phyloP scores from a whole-genome alignment of 768 basidiomycete genomes.

The Boletus patriciae region DNA sequence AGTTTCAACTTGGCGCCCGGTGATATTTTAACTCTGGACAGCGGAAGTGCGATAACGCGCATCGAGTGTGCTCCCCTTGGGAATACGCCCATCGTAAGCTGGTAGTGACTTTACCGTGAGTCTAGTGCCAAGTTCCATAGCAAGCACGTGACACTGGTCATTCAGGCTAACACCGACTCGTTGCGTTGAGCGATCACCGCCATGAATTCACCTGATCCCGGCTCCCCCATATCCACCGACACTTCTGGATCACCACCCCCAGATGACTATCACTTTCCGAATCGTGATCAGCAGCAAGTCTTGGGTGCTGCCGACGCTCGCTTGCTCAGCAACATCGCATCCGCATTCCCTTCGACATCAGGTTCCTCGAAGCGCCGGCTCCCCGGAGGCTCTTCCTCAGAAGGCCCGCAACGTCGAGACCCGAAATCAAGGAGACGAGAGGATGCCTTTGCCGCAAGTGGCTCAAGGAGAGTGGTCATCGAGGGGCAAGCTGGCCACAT shows the following conservation, averaged over 20 bases:
- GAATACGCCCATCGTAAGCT: slow-evolving; percentile 14
- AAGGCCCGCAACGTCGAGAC: slow-evolving; percentile 47
- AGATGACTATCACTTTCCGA: slow-evolving; percentile 33
- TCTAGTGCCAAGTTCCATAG: neutral
- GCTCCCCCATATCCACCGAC: slow-evolving; percentile 37
- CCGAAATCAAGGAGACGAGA: slow-evolving; percentile 51
- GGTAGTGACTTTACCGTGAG: no score
- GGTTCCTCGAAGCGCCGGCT: slow-evolving; percentile 51
- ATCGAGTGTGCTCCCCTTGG: slow-evolving; percentile 30
- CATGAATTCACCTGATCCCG: slow-evolving; percentile 41
- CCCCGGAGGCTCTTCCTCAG: slow-evolving; percentile 47
- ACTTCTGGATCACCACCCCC: slow-evolving; percentile 40
- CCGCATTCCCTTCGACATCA: slow-evolving; percentile 22
- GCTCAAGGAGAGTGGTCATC: slow-evolving; percentile 23
- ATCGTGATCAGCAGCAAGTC: slow-evolving; percentile 32
- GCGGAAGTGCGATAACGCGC: slow-evolving; percentile 51
- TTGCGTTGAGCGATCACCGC: neutral
- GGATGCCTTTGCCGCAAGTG: slow-evolving; percentile 34
- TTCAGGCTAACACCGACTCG: neutral
- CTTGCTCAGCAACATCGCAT: slow-evolving; percentile 15
- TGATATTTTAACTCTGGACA: slow-evolving; percentile 27
- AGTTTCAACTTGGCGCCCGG: slow-evolving; percentile 11
- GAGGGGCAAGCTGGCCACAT: slow-evolving; percentile 24
- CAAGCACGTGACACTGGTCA: slow-evolving; percentile 20
- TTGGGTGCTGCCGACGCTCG: slow-evolving; percentile 22